Percentiles rank a stretch among this genome's conserved stretches.
These are phyloP conservation scores for Malassezia japonica DNA, from an alignment of 1,284 basidiomycete genomes.

Conservation along the genomic window DNA sequence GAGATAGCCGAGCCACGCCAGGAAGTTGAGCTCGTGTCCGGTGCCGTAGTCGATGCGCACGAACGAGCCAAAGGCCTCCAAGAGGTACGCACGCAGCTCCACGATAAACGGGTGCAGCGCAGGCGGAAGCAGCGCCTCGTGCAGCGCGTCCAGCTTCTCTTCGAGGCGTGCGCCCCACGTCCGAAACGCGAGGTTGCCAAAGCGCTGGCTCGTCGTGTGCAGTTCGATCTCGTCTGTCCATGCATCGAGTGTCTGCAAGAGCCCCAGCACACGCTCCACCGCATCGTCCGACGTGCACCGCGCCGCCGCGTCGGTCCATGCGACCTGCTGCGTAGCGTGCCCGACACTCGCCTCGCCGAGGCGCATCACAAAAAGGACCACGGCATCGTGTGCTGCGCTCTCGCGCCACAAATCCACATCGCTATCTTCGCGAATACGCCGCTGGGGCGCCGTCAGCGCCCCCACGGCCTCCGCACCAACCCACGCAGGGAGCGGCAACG, in stretches of 20 bases:
- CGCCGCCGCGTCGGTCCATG: neutral
- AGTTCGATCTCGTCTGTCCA: conserved; percentile 80
- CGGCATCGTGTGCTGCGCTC: conserved; percentile 30
- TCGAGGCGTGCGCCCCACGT: conserved; percentile 72
- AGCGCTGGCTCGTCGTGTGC: conserved; percentile 71
- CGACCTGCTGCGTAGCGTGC: conserved; percentile 20
- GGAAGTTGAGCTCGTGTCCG: conserved; percentile 64
- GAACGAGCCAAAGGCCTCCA: conserved; percentile 81
- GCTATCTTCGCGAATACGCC: conserved; percentile 37
- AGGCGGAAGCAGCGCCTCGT: conserved; percentile 52
- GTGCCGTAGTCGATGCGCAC: conserved; percentile 90
- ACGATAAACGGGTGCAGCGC: conserved; percentile 54
- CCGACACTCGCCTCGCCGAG: conserved; percentile 41
- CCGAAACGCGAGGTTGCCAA: conserved; percentile 86
- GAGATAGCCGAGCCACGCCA: conserved; percentile 36
- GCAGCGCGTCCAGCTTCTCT: conserved; percentile 48
- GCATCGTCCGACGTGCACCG: neutral
- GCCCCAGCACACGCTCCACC: conserved; percentile 52
- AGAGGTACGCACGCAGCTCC: conserved; percentile 64
- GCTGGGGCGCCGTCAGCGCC: conserved; percentile 7
- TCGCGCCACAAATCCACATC: conserved; percentile 43
- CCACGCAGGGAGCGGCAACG: neutral
- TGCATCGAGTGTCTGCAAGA: conserved; percentile 62
- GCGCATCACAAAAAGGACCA: conserved; percentile 40
- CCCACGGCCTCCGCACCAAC: neutral